A percentile compares a stretch with the other conserved stretches of the same genome.
phyloP scores from a whole-genome alignment of 2,329 filamentous ascomycete genomes.

The Fusarium sp. region DNA sequence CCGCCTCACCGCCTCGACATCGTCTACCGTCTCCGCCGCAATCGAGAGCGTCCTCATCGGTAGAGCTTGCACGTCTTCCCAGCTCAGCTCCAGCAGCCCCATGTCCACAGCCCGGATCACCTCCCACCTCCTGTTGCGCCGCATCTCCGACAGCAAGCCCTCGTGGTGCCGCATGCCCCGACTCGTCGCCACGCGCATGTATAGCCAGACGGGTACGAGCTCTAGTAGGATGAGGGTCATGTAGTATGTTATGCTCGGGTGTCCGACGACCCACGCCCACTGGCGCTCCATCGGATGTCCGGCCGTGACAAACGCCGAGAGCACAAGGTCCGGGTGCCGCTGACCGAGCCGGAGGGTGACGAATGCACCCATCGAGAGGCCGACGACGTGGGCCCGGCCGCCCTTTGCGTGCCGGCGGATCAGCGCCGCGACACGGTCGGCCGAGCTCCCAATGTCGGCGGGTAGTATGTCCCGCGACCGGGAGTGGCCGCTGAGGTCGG shows the following conservation, averaged over 20 bases:
- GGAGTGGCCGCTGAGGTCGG: slow-evolving; percentile 53
- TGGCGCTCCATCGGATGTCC: slow-evolving; percentile 43
- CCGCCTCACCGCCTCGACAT: slow-evolving; percentile 44
- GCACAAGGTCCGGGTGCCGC: slow-evolving; percentile 48
- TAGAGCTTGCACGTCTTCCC: slow-evolving; percentile 41
- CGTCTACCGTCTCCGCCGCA: slow-evolving; percentile 47
- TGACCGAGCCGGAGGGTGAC: slow-evolving; percentile 46
- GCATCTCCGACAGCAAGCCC: slow-evolving; percentile 48
- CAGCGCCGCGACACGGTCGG: slow-evolving; percentile 48
- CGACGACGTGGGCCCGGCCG: slow-evolving; percentile 51
- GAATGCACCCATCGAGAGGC: slow-evolving; percentile 53
- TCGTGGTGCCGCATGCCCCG: slow-evolving; percentile 43
- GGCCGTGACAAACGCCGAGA: slow-evolving; percentile 49
- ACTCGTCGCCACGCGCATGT: slow-evolving; percentile 43
- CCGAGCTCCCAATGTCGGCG: slow-evolving; percentile 44
- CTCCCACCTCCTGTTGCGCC: slow-evolving; percentile 44
- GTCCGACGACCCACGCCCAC: slow-evolving; percentile 40
- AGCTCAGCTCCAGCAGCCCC: slow-evolving; percentile 38
- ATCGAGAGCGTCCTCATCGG: slow-evolving; percentile 43
- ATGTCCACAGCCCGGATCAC: slow-evolving; percentile 39
- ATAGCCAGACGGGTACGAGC: slow-evolving; percentile 42
- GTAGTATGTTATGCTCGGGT: slow-evolving; percentile 44
- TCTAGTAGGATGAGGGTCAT: slow-evolving; percentile 40
- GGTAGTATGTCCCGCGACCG: slow-evolving; percentile 46
- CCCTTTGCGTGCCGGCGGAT: slow-evolving; percentile 49